Conservation (phyloP, 306 rosid species). For the Malus sieversii region DNA sequence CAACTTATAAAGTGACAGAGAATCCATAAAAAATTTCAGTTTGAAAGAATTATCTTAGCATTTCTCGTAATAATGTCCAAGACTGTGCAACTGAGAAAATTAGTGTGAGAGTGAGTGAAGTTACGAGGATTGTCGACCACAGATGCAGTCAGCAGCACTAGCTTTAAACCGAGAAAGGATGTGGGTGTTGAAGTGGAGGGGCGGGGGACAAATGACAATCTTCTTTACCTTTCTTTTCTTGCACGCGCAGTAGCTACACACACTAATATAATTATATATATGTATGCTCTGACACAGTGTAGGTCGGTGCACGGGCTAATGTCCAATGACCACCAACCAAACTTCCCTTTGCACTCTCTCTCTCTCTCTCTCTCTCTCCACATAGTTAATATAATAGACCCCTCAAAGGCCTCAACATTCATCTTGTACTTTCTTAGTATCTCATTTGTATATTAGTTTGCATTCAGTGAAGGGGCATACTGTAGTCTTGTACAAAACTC, state of each 20-base stretch:
- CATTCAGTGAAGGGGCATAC: not conserved
- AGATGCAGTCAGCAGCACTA: conserved; percentile 6
- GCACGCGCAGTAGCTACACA: conserved; percentile 49
- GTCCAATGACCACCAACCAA: conserved; percentile 10
- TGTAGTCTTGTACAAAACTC: not conserved
- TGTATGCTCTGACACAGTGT: not conserved
- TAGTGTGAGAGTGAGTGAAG: conserved; percentile 7
- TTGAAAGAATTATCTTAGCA: too few relatives aligned
- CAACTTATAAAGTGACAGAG: too few relatives aligned
- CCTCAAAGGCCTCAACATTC: not conserved
- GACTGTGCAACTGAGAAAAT: too few relatives aligned
- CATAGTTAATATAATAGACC: not conserved
- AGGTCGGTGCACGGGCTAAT: conserved; percentile 9
- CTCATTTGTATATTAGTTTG: not conserved
- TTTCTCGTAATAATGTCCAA: too few relatives aligned
- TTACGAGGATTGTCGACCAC: conserved; percentile 2
- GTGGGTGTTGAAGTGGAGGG: conserved; percentile 24
- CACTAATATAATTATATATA: not conserved
- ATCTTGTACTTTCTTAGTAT: not conserved
- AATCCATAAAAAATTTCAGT: too few relatives aligned
- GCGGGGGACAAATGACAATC: not conserved
- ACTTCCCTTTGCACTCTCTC: not conserved
- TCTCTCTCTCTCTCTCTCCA: not conserved
- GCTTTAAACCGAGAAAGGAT: conserved; percentile 4
- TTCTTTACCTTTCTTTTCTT: conserved; percentile 2